Conservation (phyloP, 2,329 filamentous ascomycete genomes). For the Xylariaceae sp. region DNA sequence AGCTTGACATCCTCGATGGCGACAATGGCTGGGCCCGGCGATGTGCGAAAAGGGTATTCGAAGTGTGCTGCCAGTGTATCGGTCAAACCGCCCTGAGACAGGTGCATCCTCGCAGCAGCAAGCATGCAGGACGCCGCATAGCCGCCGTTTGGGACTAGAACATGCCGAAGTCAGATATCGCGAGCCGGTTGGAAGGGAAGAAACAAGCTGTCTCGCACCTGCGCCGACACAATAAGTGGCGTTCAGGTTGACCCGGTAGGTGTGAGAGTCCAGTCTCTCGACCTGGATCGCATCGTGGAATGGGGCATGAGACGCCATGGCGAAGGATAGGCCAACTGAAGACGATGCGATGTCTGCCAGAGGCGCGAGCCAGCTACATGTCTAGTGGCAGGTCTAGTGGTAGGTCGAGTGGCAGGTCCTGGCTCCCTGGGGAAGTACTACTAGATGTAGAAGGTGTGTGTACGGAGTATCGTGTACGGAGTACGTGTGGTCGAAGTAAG, state of each 20-base stretch:
- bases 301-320: too few species aligned
- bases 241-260: conserved; percentile 17
- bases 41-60: conserved; percentile 12
- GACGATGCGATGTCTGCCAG: too few species aligned
- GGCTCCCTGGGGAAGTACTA: too few species aligned
- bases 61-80: conserved; percentile 13
- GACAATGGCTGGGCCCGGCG: conserved; percentile 11
- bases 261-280: conserved; percentile 16
- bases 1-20: conserved; percentile 19
- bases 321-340: too few species aligned
- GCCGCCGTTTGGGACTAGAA: conserved; percentile 21
- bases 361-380: too few species aligned
- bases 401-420: too few species aligned
- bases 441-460: too few species aligned
- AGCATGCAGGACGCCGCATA: conserved; percentile 18
- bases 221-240: conserved; percentile 15
- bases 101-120: conserved; percentile 10
- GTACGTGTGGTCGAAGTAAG: too few species aligned
- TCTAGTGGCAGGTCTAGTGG: too few species aligned
- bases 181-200: background rate
- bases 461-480: too few species aligned
- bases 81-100: conserved; percentile 9
- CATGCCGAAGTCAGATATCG: background rate
- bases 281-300: conserved; percentile 15
- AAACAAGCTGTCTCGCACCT: conserved; percentile 8